Conservation (phyloP, 164 flowering plant species). For the Akebia trifoliata region DNA sequence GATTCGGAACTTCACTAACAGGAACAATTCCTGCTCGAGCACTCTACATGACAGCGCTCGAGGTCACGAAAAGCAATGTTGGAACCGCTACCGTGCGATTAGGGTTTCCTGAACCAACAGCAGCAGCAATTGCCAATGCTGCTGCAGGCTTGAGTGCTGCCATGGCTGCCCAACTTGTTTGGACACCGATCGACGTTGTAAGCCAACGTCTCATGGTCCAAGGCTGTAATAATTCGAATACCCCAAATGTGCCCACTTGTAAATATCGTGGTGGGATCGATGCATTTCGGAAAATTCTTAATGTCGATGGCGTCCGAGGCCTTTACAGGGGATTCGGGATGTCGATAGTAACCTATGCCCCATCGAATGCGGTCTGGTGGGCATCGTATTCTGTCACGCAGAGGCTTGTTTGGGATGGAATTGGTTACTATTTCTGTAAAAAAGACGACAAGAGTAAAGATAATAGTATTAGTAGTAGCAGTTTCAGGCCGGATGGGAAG, state of each 20-base stretch:
- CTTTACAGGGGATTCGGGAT: conserved; percentile 83
- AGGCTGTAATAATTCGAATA: conserved; percentile 16
- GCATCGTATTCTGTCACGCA: conserved; percentile 71
- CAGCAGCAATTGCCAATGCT: conserved; percentile 69
- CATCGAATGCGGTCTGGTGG: conserved; percentile 96
- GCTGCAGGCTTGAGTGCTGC: conserved; percentile 73
- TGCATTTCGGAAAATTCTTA: conserved; percentile 57
- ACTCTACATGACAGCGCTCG: conserved; percentile 75
- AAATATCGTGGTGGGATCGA: conserved; percentile 64
- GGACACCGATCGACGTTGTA: conserved; percentile 85
- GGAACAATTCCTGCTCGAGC: conserved; percentile 89
- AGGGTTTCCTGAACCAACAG: conserved; percentile 57
- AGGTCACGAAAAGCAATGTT: conserved; percentile 66
- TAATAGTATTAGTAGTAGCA: conserved; percentile 7
- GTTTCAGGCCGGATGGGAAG: conserved; percentile 43
- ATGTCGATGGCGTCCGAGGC: conserved; percentile 54
- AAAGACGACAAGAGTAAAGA: conserved; percentile 21
- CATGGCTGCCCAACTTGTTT: conserved; percentile 80
- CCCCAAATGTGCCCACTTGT: background rate
- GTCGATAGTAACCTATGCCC: conserved; percentile 76
- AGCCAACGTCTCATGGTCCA: conserved; percentile 90
- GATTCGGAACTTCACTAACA: conserved; percentile 71
- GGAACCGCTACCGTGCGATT: conserved; percentile 44
- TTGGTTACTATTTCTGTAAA: conserved; percentile 34
- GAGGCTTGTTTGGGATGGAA: conserved; percentile 49